Base-by-base conservation (phyloP, 225 moss, liverwort and hornwort genomes). In the Sphagnum tenellum region DNA sequence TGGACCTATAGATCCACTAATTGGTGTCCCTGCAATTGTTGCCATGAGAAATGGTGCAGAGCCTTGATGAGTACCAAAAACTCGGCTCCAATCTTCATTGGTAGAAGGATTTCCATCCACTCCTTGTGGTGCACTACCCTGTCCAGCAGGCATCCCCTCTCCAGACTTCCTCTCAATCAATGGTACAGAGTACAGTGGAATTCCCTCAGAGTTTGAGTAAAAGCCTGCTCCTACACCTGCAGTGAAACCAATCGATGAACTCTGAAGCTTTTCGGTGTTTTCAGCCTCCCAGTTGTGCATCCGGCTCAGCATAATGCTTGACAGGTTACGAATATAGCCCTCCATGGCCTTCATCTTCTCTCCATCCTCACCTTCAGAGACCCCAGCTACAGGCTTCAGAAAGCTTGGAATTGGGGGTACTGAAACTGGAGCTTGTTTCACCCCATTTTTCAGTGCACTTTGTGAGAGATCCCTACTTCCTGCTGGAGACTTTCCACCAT, bases 261-360 rank as follows among this genome's bases (percentile, higher is more conserved):
- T 82, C 72, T 98, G 93, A 55, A 98, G 84, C 64, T 89, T 98
- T 73, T 93, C 98, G 8, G 81, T 79, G 67, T 85, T 93, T 69
- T 98, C 93, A 49, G 83, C 89, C 76, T 93, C 98, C 93, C 93
- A 94, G 57, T 83, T 93, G 66, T 93, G 90, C 93, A 90, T 90
- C 69, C 93, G 83, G 29, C 90, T 93, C 69, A 93, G 90, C 98
- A 93, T 93, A 45, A 89, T 93, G 71, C 93, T 93, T 47, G 98
- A 98, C 58, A 93, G 72, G 71, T 98, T 90, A 61, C 93, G 85
- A 64, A 98, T 87, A 65, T 98, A 98, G 62, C 93, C 98, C 79
- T 93, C 93, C 93, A 98, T 98, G 9, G 90, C 93, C 80, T 93
- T 98, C 98, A 98, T 93, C 78, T 91, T 98, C 66, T 98, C 98